Conservation (phyloP, 73 alveolate genomes). For the Symbiodinium natans region DNA sequence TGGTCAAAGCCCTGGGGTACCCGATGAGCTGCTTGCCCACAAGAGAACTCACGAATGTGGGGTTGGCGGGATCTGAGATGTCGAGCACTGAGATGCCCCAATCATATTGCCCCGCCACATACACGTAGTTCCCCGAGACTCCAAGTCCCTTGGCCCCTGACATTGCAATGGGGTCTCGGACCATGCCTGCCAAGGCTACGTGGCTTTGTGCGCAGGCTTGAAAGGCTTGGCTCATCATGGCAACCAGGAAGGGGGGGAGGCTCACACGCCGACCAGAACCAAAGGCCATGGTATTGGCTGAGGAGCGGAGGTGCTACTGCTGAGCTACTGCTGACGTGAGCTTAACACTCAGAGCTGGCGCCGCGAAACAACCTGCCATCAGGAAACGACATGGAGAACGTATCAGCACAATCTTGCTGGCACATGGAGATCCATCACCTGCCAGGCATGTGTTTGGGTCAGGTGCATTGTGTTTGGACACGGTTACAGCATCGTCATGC, state of each 20-base stretch:
- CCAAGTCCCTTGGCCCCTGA: not conserved
- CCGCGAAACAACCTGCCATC: too few species aligned
- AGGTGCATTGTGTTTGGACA: too few species aligned
- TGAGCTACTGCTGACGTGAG: too few species aligned
- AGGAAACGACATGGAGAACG: too few species aligned
- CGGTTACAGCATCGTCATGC: too few species aligned
- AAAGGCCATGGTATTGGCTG: conserved; percentile 7
- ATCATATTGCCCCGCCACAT: not conserved
- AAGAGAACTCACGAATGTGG: not conserved
- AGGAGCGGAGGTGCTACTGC: too few species aligned
- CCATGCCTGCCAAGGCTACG: not conserved
- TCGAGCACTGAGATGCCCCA: not conserved
- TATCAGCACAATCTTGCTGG: too few species aligned
- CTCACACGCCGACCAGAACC: not conserved
- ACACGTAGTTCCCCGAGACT: not conserved
- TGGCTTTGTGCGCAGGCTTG: not conserved
- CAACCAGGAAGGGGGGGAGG: not conserved
- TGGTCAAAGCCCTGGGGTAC: not conserved
- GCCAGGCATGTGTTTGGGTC: too few species aligned
- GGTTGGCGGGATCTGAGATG: not conserved
- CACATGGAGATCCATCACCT: too few species aligned
- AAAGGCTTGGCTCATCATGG: too few species aligned
- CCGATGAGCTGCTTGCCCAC: not conserved
- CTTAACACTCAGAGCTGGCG: too few species aligned
- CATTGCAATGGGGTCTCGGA: not conserved